Evolutionary conservation across 371 early-diverging fungal species (phyloP), one percentile per base, ranked within the genome.

Genomic region (Actinomortierella wolfii): DNA sequence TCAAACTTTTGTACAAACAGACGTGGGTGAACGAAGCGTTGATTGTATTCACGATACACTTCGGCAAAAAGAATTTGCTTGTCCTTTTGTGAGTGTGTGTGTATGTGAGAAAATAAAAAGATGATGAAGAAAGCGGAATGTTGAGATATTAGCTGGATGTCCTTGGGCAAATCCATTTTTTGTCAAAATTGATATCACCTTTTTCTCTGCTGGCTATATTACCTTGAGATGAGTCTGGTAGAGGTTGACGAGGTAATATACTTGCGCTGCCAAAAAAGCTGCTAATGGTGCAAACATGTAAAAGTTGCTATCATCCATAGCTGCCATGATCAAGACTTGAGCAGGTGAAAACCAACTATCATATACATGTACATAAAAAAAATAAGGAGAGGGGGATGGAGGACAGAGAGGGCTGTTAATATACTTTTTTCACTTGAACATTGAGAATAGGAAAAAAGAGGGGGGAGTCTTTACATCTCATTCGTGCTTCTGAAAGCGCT

Each of bases 271-370:
- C 15, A 76, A 66, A 11, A 59, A 20, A 18, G 54, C 26, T 17
- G 69, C 56, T 9, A 76, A 55, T 6, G 76, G 70, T 3, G 69
- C 21, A 20, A 69, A 65, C 15, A 68, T 42, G 28, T 68, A 43
- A 50, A 68, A 54, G 59, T 76, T 76, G 13, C 69, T 70, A 11
- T 43, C 28, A 28, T 56, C 50, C 58, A 65, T 56, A 23, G 41
- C 43, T 5, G 50, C 50, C 61, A 76, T 42, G 40, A 76, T 57
- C 47, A 76, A 43, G 17, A 62, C 76, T 52, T 76, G 76, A 13
- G 69, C 66, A 14, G 76, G 76, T 15, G 70, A 69, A 46, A 61
- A 76, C 76, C 76, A 69, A 14, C 76, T 76, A 53, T 24, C 14
- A 29, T 23, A 46, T 9, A 20, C 14, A 26, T 18, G 3, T 24